Evolutionary conservation across 495 filamentous ascomycete species (phyloP).

Genomic region (Hyaloscypha variabilis): DNA sequence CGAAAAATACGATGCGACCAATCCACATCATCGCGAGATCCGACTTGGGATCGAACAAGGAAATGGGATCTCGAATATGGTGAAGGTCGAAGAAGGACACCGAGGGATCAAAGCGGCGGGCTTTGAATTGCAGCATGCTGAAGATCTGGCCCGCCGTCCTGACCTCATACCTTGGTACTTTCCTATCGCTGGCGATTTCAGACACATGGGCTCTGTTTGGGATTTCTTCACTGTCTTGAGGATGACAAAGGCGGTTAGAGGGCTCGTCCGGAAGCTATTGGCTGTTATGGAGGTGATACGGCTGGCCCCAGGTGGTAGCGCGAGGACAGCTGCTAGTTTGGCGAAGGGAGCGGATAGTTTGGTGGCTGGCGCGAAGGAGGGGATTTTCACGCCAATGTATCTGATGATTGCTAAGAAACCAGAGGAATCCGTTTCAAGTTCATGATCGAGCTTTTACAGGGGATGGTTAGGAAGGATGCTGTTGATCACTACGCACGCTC

Average conservation of each 20-base stretch:
- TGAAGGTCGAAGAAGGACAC: conserved; percentile 82
- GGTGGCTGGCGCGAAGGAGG: conserved; percentile 85
- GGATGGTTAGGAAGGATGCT: no score
- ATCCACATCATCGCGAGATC: conserved; percentile 84
- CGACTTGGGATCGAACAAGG: conserved; percentile 95
- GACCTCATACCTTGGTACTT: conserved; percentile 93
- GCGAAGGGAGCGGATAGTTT: conserved; percentile 81
- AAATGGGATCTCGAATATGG: conserved; percentile 98
- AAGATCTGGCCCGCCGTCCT: conserved; percentile 81
- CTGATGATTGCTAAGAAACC: conserved; percentile 96
- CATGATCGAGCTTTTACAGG: no score
- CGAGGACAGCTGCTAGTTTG: conserved; percentile 93
- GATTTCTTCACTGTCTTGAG: conserved; percentile 85
- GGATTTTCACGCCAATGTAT: conserved; percentile 98
- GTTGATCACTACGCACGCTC: no score
- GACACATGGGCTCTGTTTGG: conserved; percentile 75
- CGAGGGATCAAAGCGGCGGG: conserved; percentile 84
- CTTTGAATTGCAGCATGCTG: conserved; percentile 80
- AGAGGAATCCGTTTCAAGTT: no score
- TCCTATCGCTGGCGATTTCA: conserved; percentile 77
- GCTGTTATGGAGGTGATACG: conserved; percentile 74
- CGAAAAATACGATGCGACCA: conserved; percentile 86
- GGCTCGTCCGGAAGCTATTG: conserved; percentile 75
- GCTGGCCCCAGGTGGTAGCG: conserved; percentile 78
- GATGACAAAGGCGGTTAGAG: conserved; percentile 85